Base-by-base conservation (phyloP, 352 stramenopile species). In the Peronosclerospora sorghi region DNA sequence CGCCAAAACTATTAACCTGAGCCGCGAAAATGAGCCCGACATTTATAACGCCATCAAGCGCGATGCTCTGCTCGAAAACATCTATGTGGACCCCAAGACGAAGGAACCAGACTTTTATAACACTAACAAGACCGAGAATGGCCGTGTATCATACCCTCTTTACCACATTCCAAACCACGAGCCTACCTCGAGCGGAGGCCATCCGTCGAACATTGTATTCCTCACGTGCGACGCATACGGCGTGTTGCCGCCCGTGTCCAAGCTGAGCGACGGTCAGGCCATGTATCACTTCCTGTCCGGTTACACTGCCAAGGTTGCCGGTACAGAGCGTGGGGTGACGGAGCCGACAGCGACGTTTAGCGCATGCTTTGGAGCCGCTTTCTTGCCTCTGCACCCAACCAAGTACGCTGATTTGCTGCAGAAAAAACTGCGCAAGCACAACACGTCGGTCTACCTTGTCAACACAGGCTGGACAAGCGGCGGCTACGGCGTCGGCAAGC, bases 241-340 rank as follows among this genome's bases (percentile, higher is more conserved):
- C 41, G 95, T 99, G 29, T 65, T 99, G 28, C 96, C 95, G 23
- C 95, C 96, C 13, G 94, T 98, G 59, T 94, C 92, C 15, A 96
- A 95, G 54, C 72, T 98, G 21, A 93, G 60, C 49, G 59, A 78
- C 37, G 90, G 83, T 14, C 94, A 98, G 74, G 95, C 95, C 46
- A 97, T 98, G 88, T 98, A 98, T 68, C 94, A 98, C 65, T 98
- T 98, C 68, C 73, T 99, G 32, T 97, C 80, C 30, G 95, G 95
- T 35, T 99, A 98, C 74, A 98, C 96, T 15, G 95, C 95, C 45
- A 99, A 99, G 73, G 95, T 98, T 48, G 96, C 96, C 23, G 96
- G 96, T 49, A 99, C 96, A 21, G 96, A 99, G 68, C 82, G 94
- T 48, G 96, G 96, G 36, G 78, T 99, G 36, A 97, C 78, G 28